A percentile compares a stretch with the other conserved stretches of the same genome.
Evolutionary conservation across 345 rosid genomes (phyloP).

Genomic region (Aethionema arabicum): DNA sequence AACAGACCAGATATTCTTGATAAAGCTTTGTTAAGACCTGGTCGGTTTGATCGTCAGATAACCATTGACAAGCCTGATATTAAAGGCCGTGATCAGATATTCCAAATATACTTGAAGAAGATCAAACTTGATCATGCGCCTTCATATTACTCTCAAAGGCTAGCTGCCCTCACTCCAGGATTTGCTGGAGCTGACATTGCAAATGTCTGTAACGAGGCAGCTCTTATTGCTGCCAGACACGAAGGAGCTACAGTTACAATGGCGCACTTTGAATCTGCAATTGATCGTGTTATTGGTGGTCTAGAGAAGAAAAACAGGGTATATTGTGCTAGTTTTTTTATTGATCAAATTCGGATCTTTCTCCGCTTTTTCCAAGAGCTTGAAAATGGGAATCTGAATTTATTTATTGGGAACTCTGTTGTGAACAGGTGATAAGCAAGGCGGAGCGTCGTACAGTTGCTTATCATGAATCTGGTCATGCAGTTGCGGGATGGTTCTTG

Average conservation of each 20-base stretch:
- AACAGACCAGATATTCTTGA: slow-evolving; percentile 96
- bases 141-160: slow-evolving; percentile 74
- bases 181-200: slow-evolving; percentile 99
- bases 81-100: slow-evolving; percentile 88
- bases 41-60: slow-evolving; percentile 91
- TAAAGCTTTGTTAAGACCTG: slow-evolving; percentile 85
- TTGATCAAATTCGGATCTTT: not conserved
- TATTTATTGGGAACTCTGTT: not conserved
- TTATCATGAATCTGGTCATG: slow-evolving; percentile 97
- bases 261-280: slow-evolving; percentile 92
- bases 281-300: slow-evolving; percentile 96
- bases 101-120: slow-evolving; percentile 74
- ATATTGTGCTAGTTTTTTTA: not conserved
- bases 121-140: slow-evolving; percentile 83
- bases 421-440: slow-evolving; percentile 80
- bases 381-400: slow-evolving; percentile 1
- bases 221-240: slow-evolving; percentile 81
- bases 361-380: not conserved
- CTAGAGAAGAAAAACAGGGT: slow-evolving; percentile 97
- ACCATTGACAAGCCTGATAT: slow-evolving; percentile 89
- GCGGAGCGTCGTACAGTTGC: slow-evolving; percentile 88
- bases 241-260: slow-evolving; percentile 54
- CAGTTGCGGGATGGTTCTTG: slow-evolving; percentile 92
- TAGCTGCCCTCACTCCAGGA: slow-evolving; percentile 95
- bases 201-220: slow-evolving; percentile 94